A percentile compares a stretch with the other conserved stretches of the same genome.
Conservation (phyloP, 257 asterid species). For the Ehretia macrophylla region DNA sequence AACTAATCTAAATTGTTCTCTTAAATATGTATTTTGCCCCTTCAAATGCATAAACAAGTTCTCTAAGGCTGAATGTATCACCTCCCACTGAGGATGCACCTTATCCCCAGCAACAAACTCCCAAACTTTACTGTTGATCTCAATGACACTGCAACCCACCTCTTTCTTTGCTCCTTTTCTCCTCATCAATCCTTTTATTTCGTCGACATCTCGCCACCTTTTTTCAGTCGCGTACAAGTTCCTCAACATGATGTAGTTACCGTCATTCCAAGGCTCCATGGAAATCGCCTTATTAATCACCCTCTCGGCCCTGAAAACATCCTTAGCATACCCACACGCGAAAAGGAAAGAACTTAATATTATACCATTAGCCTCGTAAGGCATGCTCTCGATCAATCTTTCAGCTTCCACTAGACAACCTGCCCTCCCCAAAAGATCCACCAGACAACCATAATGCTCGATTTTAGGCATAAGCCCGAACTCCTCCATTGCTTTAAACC, state of each 20-base stretch:
- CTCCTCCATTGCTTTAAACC: slow-evolving; percentile 63
- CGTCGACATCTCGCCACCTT: slow-evolving; percentile 85
- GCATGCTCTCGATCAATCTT: slow-evolving; percentile 65
- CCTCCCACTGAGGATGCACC: slow-evolving; percentile 39
- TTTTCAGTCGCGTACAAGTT: slow-evolving; percentile 84
- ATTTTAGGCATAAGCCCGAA: slow-evolving; percentile 46
- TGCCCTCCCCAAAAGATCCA: slow-evolving; percentile 84
- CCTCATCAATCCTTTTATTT: slow-evolving; percentile 58
- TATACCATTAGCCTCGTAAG: slow-evolving; percentile 82
- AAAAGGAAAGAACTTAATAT: slow-evolving; percentile 77
- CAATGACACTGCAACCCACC: slow-evolving; percentile 73
- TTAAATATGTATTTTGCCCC: slow-evolving; percentile 24
- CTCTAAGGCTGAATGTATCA: slow-evolving; percentile 34
- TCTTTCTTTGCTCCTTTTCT: slow-evolving; percentile 78
- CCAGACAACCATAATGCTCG: slow-evolving; percentile 83
- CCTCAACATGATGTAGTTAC: slow-evolving; percentile 74
- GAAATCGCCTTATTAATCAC: slow-evolving; percentile 52
- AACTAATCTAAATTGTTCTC: slow-evolving; percentile 21
- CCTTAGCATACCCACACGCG: slow-evolving; percentile 82
- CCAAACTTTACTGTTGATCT: slow-evolving; percentile 46
- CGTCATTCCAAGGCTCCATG: slow-evolving; percentile 78
- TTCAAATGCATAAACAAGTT: slow-evolving; percentile 61
- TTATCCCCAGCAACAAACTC: slow-evolving; percentile 74
- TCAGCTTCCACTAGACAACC: slow-evolving; percentile 88
- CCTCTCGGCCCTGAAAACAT: slow-evolving; percentile 69